These are phyloP conservation scores for Chlorophyllum brunneum DNA, from an alignment of 768 basidiomycete genomes.

Conservation along the genomic window DNA sequence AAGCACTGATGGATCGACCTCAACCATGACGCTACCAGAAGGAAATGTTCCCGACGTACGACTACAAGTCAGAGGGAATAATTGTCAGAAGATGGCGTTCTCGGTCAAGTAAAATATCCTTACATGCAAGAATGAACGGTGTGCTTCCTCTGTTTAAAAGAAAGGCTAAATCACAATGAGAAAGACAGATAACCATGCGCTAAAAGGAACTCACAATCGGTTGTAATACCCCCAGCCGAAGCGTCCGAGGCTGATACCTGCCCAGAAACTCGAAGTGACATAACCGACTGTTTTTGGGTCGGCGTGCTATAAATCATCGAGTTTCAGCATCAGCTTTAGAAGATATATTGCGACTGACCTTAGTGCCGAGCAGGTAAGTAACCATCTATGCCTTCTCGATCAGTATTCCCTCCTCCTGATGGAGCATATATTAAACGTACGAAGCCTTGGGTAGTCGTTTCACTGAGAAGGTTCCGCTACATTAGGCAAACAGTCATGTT, in stretches of 20 bases:
- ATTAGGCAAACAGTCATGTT: neutral
- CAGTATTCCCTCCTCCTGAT: neutral
- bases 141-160: conserved; percentile 41
- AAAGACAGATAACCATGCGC: neutral
- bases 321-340: conserved; percentile 1
- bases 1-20: conserved; percentile 25
- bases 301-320: conserved; percentile 29
- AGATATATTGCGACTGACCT: conserved; percentile 29
- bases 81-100: neutral
- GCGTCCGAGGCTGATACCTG: conserved; percentile 47
- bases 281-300: conserved; percentile 51
- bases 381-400: conserved; percentile 35
- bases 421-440: conserved; percentile 28
- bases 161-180: conserved; percentile 28
- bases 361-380: conserved; percentile 42
- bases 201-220: conserved; percentile 30
- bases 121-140: conserved; percentile 39
- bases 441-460: conserved; percentile 50
- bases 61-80: neutral
- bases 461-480: conserved; percentile 22
- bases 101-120: conserved; percentile 18
- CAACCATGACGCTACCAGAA: neutral
- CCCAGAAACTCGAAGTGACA: conserved; percentile 57
- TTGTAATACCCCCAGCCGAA: conserved; percentile 46
- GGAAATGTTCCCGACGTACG: neutral